Base-by-base conservation (phyloP, 2,329 filamentous ascomycete genomes). In the Sporothrix variecibatus region DNA sequence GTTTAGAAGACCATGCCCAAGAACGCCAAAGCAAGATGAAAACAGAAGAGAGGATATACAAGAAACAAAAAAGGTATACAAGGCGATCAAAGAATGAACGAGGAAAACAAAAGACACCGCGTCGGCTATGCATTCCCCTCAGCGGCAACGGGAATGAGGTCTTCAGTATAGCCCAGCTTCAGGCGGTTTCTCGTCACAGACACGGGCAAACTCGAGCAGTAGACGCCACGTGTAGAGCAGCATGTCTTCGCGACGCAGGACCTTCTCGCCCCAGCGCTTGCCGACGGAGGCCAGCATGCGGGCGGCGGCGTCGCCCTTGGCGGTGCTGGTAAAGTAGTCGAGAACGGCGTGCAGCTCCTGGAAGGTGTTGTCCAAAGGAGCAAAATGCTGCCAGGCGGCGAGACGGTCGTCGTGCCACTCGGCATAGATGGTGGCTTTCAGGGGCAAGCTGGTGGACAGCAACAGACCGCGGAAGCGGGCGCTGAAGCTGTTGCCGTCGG, bases 351-450 rank as follows among this genome's bases (percentile, higher is more conserved):
- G 93, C 11, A 93, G 80, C 65, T 94, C 92, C 71, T 87, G 84
- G 75, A 89, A 92, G 1, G 88, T 87, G 78, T 92, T 92, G 80
- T 93, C 90, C 78, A 94, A 86, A 1, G 92, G 92, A 0, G 91
- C 88, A 78, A 92, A 94, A 81, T 94, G 92, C 76, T 87, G 83
- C 92, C 92, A 94, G 0, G 91, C 88, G 17, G 89, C 82, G 0
- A 94, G 84, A 7, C 92, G 86, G 60, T 88, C 86, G 79, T 94
- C 92, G 79, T 94, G 92, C 92, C 92, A 94, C 80, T 94, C 92
- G 9, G 88, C 84, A 79, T 92, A 94, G 60, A 94, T 86, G 3
- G 92, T 93, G 15, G 89, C 87, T 82, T 94, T 94, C 79, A 94
- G 87, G 1, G 90, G 90, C 46, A 93, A 81, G 64, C 87, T 90